Conservation (phyloP, 208 protist genomes). For the Crithidia mellificae region DNA sequence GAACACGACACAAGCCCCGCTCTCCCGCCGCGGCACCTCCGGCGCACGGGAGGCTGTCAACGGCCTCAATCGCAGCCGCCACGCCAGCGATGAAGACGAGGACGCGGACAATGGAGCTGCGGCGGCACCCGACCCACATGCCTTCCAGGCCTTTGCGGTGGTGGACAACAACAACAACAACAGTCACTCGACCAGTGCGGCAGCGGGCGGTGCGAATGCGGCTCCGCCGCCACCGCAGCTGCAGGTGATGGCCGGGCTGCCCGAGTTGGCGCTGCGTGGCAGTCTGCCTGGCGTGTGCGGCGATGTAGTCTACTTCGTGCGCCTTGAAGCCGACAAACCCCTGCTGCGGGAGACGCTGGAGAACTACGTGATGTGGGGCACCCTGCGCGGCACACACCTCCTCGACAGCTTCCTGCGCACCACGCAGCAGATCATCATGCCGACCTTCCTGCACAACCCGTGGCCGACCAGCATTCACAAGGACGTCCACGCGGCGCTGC, state of each 20-base stretch:
- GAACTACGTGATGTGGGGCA: slow-evolving; percentile 78
- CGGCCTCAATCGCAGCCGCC: slow-evolving; percentile 28
- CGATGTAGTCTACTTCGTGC: slow-evolving; percentile 79
- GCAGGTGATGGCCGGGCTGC: slow-evolving; percentile 38
- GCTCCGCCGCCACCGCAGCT: slow-evolving; percentile 21
- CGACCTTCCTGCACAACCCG: slow-evolving; percentile 83
- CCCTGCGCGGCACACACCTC: slow-evolving; percentile 55
- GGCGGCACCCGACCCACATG: background rate
- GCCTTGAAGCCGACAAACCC: slow-evolving; percentile 75
- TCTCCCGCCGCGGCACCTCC: slow-evolving; percentile 7
- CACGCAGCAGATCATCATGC: slow-evolving; percentile 80
- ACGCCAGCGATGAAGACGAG: slow-evolving; percentile 18
- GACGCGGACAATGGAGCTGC: background rate
- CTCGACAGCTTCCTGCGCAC: slow-evolving; percentile 90
- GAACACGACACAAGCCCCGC: background rate
- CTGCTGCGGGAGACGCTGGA: slow-evolving; percentile 90
- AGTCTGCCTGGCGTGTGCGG: slow-evolving; percentile 36
- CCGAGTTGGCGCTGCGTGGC: slow-evolving; percentile 41
- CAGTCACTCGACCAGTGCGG: background rate
- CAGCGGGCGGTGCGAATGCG: background rate
- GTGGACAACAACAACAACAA: background rate
- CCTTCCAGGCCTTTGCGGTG: slow-evolving; percentile 4
- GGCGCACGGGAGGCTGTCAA: background rate
- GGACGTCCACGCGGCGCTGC: slow-evolving; percentile 93
- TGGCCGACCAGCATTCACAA: slow-evolving; percentile 97